Conservation (phyloP, 768 basidiomycete species). For the Gymnopilus dilepis region DNA sequence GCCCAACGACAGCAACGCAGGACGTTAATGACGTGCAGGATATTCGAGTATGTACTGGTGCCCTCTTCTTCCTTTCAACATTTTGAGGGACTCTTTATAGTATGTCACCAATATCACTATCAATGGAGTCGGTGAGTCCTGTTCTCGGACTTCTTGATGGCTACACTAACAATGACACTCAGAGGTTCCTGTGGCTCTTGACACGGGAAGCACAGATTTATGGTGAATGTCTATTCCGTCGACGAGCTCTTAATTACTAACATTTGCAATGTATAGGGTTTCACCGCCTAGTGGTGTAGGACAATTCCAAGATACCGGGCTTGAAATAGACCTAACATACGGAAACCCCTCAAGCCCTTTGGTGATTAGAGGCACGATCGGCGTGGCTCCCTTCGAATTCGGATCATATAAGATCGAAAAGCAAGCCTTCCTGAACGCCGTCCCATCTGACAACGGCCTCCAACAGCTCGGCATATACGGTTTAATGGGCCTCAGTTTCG, state of each 20-base stretch:
- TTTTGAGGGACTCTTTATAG: conserved; percentile 15
- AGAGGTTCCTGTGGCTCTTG: conserved; percentile 40
- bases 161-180: neutral
- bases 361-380: too few relatives aligned
- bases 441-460: too few relatives aligned
- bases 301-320: conserved; percentile 36
- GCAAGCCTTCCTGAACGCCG: too few relatives aligned
- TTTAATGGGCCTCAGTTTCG: too few relatives aligned
- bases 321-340: conserved; percentile 33
- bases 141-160: neutral
- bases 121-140: conserved; percentile 25
- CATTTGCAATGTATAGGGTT: conserved; percentile 38
- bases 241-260: neutral
- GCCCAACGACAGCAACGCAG: conserved; percentile 8
- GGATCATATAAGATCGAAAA: too few relatives aligned
- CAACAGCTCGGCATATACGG: too few relatives aligned
- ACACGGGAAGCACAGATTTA: conserved; percentile 45
- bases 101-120: conserved; percentile 39
- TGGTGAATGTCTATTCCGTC: conserved; percentile 29
- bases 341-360: conserved; percentile 39
- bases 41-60: conserved; percentile 14
- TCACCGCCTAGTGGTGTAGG: conserved; percentile 38
- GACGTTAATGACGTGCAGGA: conserved; percentile 22
- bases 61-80: too few relatives aligned
- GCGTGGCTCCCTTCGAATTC: too few relatives aligned